phyloP scores from a whole-genome alignment of 805 yeast species.

The Kuraishia molischiana region DNA sequence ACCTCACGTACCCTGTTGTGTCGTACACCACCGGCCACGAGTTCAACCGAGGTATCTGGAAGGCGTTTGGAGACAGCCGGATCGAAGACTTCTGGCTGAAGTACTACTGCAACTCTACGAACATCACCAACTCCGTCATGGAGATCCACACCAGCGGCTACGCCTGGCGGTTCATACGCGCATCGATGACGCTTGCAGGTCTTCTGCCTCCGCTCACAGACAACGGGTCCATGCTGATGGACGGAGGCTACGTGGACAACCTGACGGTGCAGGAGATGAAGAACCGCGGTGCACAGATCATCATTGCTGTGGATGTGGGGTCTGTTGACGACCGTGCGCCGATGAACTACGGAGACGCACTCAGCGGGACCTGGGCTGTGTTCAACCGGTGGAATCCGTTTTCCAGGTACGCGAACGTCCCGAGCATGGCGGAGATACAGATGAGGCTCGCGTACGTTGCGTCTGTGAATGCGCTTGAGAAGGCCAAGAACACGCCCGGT shows the following conservation, averaged over 20 bases:
- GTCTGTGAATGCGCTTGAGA: conserved; percentile 85
- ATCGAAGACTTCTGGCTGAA: conserved; percentile 95
- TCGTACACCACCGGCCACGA: conserved; percentile 97
- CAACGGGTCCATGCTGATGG: conserved; percentile 86
- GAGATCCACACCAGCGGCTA: conserved; percentile 89
- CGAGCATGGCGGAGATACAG: conserved; percentile 93
- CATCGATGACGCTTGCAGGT: conserved; percentile 95
- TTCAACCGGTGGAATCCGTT: conserved; percentile 86
- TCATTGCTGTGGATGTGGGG: conserved; percentile 94
- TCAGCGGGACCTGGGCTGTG: conserved; percentile 88
- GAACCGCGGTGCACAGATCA: conserved; percentile 72
- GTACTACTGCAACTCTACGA: conserved; percentile 85
- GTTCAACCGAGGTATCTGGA: conserved; percentile 96
- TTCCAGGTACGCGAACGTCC: conserved; percentile 78
- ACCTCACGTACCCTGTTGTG: conserved; percentile 87
- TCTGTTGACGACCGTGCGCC: conserved; percentile 88
- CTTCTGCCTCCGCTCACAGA: conserved; percentile 81
- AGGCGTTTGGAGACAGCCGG: conserved; percentile 82
- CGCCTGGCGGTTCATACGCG: conserved; percentile 92
- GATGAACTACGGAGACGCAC: conserved; percentile 84
- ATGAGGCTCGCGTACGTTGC: conserved; percentile 89
- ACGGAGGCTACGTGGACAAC: conserved; percentile 95
- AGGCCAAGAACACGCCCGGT: conserved; percentile 77
- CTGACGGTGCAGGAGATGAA: conserved; percentile 91
- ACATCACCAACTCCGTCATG: conserved; percentile 90